Percentiles rank a stretch among this genome's conserved stretches.
These are phyloP conservation scores for Huntiella bhutanensis DNA, from an alignment of 2,329 filamentous ascomycete species.

Conservation along the genomic window DNA sequence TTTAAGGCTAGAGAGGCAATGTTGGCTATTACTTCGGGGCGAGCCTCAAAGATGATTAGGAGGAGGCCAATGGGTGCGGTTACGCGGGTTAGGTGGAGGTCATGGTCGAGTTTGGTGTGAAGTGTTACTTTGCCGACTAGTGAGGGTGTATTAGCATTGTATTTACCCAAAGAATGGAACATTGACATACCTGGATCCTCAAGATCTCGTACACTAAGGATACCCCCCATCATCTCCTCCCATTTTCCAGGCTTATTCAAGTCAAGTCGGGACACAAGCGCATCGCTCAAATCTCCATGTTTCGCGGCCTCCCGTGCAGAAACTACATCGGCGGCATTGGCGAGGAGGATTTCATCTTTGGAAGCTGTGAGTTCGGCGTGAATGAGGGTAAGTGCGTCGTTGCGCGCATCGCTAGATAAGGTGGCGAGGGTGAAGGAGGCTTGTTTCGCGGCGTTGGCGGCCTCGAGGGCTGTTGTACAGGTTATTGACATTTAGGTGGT, in stretches of 20 bases:
- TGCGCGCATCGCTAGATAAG: conserved; percentile 56
- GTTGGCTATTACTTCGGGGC: conserved; percentile 95
- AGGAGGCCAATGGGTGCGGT: conserved; percentile 94
- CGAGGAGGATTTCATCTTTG: conserved; percentile 60
- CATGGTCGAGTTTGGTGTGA: conserved; percentile 71
- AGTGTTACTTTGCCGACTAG: conserved; percentile 68
- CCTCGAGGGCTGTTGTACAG: conserved; percentile 59
- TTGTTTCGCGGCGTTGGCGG: conserved; percentile 57
- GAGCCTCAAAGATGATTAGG: conserved; percentile 93
- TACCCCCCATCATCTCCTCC: conserved; percentile 94
- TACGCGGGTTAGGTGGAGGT: conserved; percentile 66
- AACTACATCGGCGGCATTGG: conserved; percentile 69
- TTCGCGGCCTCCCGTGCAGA: conserved; percentile 54
- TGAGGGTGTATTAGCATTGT: neutral
- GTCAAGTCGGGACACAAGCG: conserved; percentile 75
- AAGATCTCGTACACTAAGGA: conserved; percentile 67
- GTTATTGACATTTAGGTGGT: conserved; percentile 59
- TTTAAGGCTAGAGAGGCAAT: conserved; percentile 93
- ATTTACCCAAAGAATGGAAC: neutral
- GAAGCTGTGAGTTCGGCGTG: conserved; percentile 54
- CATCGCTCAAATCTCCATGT: conserved; percentile 58
- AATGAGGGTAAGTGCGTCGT: conserved; percentile 68
- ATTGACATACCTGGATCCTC: conserved; percentile 58
- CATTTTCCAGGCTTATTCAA: conserved; percentile 75
- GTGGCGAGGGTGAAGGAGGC: conserved; percentile 72